Base-by-base conservation (phyloP, 768 basidiomycete species). In the Rossbeevera mucosa region DNA sequence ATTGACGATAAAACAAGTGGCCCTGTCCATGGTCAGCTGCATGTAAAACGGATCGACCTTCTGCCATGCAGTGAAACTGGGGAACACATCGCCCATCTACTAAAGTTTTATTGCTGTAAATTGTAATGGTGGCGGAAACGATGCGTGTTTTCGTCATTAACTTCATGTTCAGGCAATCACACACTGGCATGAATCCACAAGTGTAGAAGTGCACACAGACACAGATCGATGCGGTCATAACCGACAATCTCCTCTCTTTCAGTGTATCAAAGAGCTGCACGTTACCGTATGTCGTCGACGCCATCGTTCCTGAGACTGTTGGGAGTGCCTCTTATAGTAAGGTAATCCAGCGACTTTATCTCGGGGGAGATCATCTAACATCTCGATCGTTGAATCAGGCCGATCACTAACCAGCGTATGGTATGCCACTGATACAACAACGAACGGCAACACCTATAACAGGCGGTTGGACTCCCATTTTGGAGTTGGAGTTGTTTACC, bases 401-500 rank as follows among this genome's bases (percentile, higher is more conserved):
- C 18, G 22, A 33, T 18, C 33, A 36, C 33, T 36, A 8, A 12
- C 18, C 63, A 58, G 56, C 7, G 29, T 68, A 22, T 60, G 64
- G 9, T 64, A 69, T 24, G 52, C 58, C 2, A 50, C n/a, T n/a
- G n/a, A n/a, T n/a, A n/a, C n/a, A n/a, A n/a, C 62, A 5, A 24
- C 41, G 4, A 44, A 18, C 14, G 56, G 62, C 21, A 66, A 71
- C 45, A 36, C 59, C 12, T 63, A 64, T 50, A 57, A 62, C 5
- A 63, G 64, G 13, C 59, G 62, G 44, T 53, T 62, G 70, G 42
- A 66, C 76, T 0, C 22, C 22, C 9, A 14, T 16, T 36, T 18
- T 7, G 4, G 33, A 18, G n/a, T n/a, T 18, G n/a, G 8, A 36
- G 33, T 36, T 3, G 24, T 30, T 36, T n/a, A n/a, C n/a, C n/a